Conservation (phyloP, 495 filamentous ascomycete genomes). For the Neurospora tetraspora region DNA sequence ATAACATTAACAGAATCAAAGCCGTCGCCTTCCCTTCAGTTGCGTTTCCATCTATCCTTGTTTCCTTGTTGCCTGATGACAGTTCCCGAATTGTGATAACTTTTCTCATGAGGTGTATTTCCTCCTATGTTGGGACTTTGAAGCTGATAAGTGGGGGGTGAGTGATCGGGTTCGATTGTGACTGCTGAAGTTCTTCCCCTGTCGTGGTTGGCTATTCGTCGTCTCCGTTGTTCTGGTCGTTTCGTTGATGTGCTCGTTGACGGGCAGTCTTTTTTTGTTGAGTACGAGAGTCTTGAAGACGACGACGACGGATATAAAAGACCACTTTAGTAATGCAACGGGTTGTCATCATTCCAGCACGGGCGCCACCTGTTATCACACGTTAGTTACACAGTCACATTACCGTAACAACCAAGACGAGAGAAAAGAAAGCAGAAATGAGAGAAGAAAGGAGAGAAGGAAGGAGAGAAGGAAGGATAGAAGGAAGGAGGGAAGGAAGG, state of each 20-base stretch:
- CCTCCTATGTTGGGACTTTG: background rate
- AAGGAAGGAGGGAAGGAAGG: background rate
- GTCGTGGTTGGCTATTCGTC: too few relatives aligned
- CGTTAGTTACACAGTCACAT: background rate
- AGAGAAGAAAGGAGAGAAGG: background rate
- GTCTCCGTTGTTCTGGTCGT: too few relatives aligned
- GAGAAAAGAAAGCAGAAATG: background rate
- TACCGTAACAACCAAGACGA: background rate
- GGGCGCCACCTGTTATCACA: background rate
- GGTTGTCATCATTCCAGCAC: background rate
- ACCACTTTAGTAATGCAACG: background rate
- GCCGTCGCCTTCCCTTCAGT: background rate
- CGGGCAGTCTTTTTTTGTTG: background rate
- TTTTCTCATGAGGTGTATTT: background rate
- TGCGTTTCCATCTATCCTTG: background rate
- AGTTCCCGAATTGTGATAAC: background rate
- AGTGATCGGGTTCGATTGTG: too few relatives aligned
- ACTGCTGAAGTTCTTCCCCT: too few relatives aligned
- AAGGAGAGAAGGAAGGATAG: background rate
- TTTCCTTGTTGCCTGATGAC: background rate
- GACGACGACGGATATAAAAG: background rate
- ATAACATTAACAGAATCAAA: background rate
- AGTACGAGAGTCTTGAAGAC: background rate
- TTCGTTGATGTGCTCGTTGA: background rate
- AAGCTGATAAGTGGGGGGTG: background rate